These are phyloP conservation scores for Boletus tylopilopsis DNA, from an alignment of 768 basidiomycete genomes.

Conservation along the genomic window DNA sequence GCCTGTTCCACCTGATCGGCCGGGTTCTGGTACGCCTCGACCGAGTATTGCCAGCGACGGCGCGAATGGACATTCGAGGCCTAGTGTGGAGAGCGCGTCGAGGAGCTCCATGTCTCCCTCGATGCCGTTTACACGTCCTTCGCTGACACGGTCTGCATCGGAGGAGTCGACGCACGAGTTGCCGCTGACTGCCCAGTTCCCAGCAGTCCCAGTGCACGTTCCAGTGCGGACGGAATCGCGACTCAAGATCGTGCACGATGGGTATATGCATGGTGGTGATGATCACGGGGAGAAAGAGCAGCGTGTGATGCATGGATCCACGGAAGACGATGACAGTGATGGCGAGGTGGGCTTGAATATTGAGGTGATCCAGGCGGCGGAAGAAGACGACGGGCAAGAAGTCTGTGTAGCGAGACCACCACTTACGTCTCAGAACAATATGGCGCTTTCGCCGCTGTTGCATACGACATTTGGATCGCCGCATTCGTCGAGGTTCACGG, in stretches of 20 bases:
- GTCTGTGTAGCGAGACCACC: not conserved
- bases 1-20: conserved; percentile 23
- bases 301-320: conserved; percentile 21
- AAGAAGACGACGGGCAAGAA: conserved; percentile 12
- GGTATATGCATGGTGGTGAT: conserved; percentile 14
- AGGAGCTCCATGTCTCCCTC: conserved; percentile 16
- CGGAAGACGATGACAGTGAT: not conserved
- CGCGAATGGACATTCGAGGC: conserved; percentile 12
- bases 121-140: conserved; percentile 16
- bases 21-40: conserved; percentile 12
- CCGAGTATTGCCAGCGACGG: conserved; percentile 24
- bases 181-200: conserved; percentile 29
- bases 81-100: conserved; percentile 26
- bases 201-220: conserved; percentile 29
- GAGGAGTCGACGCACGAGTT: conserved; percentile 23
- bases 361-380: conserved; percentile 10
- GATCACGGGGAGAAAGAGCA: conserved; percentile 19
- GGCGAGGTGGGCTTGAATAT: conserved; percentile 7
- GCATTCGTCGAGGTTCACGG: conserved; percentile 29
- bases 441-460: conserved; percentile 34
- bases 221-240: conserved; percentile 31
- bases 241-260: conserved; percentile 28
- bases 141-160: conserved; percentile 21
- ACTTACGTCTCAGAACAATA: conserved; percentile 2
- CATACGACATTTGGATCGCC: conserved; percentile 43